Base-by-base conservation (phyloP, 345 rosid genomes). In the Balakata baccata region DNA sequence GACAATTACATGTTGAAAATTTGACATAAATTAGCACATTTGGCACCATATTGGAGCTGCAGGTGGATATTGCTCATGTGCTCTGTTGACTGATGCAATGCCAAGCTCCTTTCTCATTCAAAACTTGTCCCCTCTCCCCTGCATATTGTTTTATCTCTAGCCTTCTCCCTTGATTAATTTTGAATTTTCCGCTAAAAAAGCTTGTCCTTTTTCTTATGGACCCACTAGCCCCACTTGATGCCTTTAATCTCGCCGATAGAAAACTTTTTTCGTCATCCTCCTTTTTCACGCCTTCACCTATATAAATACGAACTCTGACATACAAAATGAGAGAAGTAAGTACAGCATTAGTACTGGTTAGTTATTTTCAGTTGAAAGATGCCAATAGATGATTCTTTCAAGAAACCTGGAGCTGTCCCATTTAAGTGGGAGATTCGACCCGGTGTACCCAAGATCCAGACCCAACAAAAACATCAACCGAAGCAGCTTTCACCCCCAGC, bases 361-460 rank as follows among this genome's bases (percentile, higher is more conserved):
- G 34, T 29, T 29, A 29, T 29, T 29, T 29, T 29, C 34, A 29
- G 2, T 69, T 43, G 6, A 69, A 29, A 22, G 50, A 86, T 85
- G 90, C 64, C 77, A 0, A 34, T 81, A 1, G 98, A 92, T 41
- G 97, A 94, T 17, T 90, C 97, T 11, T 92, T 86, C 85, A 89
- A 71, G 77, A 85, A 87, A 72, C 91, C 95, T 1, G 98, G 97
- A 61, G 77, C 92, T 0, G 58, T 92, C 61, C 98, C 97, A 3
- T 94, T 94, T 82, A 92, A 92, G 74, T 94, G 97, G 98, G 98
- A 94, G 89, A 83, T 90, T 84, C 93, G 98, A 69, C 97, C 98
- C 25, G 98, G 98, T 10, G 93, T 94, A 4, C 98, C 98, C 77
- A 91, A 89, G 73, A 64, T 73, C 80, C 87, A 84, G 43, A 85